Base-by-base conservation (phyloP, 1,139 yeast genomes). In the Lodderomyces pseudojiufengensis region DNA sequence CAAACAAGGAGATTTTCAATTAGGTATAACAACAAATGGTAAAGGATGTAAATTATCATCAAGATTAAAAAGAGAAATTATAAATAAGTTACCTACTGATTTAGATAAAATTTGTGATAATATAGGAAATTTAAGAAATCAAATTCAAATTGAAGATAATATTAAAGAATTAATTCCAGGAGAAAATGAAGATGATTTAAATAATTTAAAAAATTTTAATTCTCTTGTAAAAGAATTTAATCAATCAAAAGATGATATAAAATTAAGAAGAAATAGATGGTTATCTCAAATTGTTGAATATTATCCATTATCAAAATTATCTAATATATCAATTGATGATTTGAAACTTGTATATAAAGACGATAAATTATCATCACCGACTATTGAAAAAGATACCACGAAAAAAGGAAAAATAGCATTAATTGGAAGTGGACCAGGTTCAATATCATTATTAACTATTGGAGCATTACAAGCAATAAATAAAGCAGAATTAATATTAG, bases 401-500 rank as follows among this genome's bases (percentile, higher is more conserved):
- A 36, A 39, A 12, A 36, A 35, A 24, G 41, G 95, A 94, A 49
- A 71, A 3, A 81, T 90, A 9, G 76, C 95, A 2, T 66, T 92
- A 21, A 88, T 90, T 11, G 98, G 98, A 1, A 76, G 96, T 2
- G 98, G 98, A 0, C 97, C 97, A 0, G 98, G 98, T 0, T 79
- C 94, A 2, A 78, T 84, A 0, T 80, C 88, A 2, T 70, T 87
- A 49, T 66, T 92, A 22, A 90, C 97, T 0, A 59, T 86, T 1
- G 96, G 95, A 5, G 98, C 98, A 0, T 56, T 86, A 23, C 76
- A 81, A 34, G 90, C 84, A 30, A 88, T 92, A 23, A 74, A 82
- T 44, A 64, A 78, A 1, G 97, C 97, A 0, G 97, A 90, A 54
- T 61, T 86, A 40, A 74, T 92, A 5, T 67, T 92, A 29, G 95